phyloP scores from a whole-genome alignment of 345 rosid genomes.

The Streptanthus diversifolius region DNA sequence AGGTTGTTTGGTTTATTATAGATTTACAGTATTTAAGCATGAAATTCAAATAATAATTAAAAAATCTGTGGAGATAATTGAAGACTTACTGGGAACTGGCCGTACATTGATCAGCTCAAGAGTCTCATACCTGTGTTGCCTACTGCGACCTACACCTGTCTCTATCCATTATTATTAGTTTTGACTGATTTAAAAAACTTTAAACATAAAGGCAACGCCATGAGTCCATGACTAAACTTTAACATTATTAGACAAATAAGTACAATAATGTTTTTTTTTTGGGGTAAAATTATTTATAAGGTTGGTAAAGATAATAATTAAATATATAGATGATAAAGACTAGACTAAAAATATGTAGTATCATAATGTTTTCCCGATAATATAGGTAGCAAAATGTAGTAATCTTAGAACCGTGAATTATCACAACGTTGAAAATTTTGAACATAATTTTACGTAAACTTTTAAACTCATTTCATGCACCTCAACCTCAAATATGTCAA shows the following conservation, averaged over 20 bases:
- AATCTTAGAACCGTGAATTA: not conserved
- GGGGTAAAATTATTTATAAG: not conserved
- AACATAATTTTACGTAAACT: not conserved
- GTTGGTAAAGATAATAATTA: constrained; percentile 19
- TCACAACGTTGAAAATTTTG: not conserved
- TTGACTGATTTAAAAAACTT: constrained; percentile 12
- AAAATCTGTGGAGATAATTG: not conserved
- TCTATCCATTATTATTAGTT: constrained; percentile 20
- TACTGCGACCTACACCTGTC: constrained; percentile 18
- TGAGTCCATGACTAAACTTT: not conserved
- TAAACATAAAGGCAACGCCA: constrained; percentile 7
- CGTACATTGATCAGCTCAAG: constrained; percentile 32
- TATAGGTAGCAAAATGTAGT: not conserved
- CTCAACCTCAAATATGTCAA: not conserved
- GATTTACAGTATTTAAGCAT: not conserved
- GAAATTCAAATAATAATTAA: not conserved
- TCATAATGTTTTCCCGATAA: constrained; percentile 15
- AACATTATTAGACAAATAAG: constrained; percentile 16
- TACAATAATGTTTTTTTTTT: constrained; percentile 7
- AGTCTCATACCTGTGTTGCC: constrained; percentile 20
- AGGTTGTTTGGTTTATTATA: not conserved
- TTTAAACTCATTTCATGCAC: not conserved
- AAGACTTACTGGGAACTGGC: constrained; percentile 24
- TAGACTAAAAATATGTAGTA: not conserved
- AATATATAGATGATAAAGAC: not conserved